Conservation (phyloP, 164 flowering plant species). For the Euptelea pleiosperma region DNA sequence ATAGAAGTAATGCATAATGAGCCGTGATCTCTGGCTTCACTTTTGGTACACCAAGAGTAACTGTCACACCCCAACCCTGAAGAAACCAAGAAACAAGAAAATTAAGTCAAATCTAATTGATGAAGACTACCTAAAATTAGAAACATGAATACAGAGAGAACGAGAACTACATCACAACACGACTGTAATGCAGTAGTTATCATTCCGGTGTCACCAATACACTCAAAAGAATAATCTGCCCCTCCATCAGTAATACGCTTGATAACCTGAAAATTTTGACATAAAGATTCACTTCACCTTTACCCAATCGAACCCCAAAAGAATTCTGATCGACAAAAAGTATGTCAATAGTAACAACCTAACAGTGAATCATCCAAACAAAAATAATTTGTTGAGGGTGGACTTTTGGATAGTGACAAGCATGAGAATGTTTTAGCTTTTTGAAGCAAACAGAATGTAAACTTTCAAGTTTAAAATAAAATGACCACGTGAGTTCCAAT, state of each 20-base stretch:
- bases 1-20: slow-evolving; percentile 70
- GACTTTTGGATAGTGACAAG: background rate
- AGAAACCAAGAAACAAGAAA: background rate
- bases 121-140: background rate
- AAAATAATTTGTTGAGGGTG: too few relatives aligned
- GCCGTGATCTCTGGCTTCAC: slow-evolving; percentile 71
- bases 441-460: too few relatives aligned
- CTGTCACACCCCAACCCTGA: slow-evolving; percentile 94
- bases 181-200: slow-evolving; percentile 85
- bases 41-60: slow-evolving; percentile 97
- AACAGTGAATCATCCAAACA: background rate
- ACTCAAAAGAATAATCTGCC: slow-evolving; percentile 93
- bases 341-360: background rate
- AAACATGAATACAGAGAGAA: background rate
- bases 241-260: slow-evolving; percentile 80
- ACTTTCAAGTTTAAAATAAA: too few relatives aligned
- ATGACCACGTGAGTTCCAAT: too few relatives aligned
- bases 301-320: background rate
- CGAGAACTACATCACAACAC: slow-evolving; percentile 65
- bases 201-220: slow-evolving; percentile 80
- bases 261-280: slow-evolving; percentile 53
- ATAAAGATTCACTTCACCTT: background rate
- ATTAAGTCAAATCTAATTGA: background rate
- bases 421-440: background rate
- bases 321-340: background rate